Conservation (phyloP, 805 yeast species). For the Brettanomyces sp. region DNA sequence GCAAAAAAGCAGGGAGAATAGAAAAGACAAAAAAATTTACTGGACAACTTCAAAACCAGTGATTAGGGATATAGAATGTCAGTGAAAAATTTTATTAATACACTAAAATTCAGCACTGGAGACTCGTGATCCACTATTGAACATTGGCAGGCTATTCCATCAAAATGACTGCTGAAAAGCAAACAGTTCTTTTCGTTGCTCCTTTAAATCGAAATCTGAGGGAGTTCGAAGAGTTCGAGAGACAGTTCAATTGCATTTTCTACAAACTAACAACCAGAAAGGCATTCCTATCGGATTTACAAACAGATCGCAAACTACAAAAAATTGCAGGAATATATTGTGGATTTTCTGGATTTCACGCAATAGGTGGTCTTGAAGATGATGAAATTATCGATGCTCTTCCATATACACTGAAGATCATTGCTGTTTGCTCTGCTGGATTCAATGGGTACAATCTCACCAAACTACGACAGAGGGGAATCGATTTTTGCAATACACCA, state of each 20-base stretch:
- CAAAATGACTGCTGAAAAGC: constrained; percentile 1
- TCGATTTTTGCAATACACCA: constrained; percentile 54
- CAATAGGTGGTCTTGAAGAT: constrained; percentile 34
- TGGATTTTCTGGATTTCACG: constrained; percentile 40
- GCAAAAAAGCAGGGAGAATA: too few relatives aligned
- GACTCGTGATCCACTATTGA: too few relatives aligned
- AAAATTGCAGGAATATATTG: constrained; percentile 40
- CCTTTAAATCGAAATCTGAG: constrained; percentile 38
- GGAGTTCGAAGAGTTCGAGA: constrained; percentile 35
- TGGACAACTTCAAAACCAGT: too few relatives aligned
- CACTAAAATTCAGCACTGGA: too few relatives aligned
- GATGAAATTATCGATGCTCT: constrained; percentile 30
- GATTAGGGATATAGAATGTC: too few relatives aligned
- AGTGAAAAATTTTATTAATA: too few relatives aligned
- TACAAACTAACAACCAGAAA: constrained; percentile 33
- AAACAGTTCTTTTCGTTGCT: constrained; percentile 36
- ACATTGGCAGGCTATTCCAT: too few relatives aligned
- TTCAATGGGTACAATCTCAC: constrained; percentile 34
- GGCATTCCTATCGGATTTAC: constrained; percentile 31
- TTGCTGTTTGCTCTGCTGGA: constrained; percentile 50
- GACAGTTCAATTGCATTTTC: constrained; percentile 29
- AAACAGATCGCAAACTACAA: constrained; percentile 23
- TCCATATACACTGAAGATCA: constrained; percentile 35
- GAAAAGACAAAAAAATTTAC: too few relatives aligned
- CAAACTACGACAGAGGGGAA: constrained; percentile 27